These are phyloP conservation scores for Myxozyma monticola DNA, from an alignment of 805 yeast genomes.

Conservation along the genomic window DNA sequence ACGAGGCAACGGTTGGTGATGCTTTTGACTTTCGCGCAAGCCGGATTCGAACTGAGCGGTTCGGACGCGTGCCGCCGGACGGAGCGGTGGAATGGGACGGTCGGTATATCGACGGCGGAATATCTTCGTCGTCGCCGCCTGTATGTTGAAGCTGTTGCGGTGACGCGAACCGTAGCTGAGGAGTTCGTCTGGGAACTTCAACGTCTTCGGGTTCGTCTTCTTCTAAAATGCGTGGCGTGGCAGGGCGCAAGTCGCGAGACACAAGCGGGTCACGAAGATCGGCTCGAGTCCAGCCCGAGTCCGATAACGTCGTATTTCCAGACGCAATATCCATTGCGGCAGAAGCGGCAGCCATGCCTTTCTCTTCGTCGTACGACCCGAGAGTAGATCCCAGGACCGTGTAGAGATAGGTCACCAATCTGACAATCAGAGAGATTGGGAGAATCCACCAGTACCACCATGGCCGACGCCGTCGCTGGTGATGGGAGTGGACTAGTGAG, in stretches of 20 bases:
- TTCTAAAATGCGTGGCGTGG: constrained; percentile 4
- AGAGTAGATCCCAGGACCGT: constrained; percentile 12
- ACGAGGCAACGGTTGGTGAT: background rate
- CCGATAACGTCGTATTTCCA: background rate
- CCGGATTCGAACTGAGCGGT: constrained; percentile 15
- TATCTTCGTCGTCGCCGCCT: constrained; percentile 1
- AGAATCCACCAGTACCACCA: constrained; percentile 10
- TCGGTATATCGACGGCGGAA: constrained; percentile 16
- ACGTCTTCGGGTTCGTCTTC: constrained; percentile 10
- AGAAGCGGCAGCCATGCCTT: constrained; percentile 1
- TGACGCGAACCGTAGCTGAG: background rate
- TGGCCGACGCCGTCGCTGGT: background rate
- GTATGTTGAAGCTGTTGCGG: constrained; percentile 9
- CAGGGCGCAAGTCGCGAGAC: background rate
- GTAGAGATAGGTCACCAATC: constrained; percentile 2
- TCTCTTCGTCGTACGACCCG: constrained; percentile 13
- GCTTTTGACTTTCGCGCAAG: constrained; percentile 6
- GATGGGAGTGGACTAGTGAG: background rate
- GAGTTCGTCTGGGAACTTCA: background rate
- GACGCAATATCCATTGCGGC: background rate
- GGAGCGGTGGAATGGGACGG: constrained; percentile 1
- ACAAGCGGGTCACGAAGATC: background rate
- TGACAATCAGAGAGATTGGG: constrained; percentile 6
- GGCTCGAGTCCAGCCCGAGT: background rate
- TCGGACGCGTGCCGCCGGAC: constrained; percentile 3